A percentile compares a stretch with the other conserved stretches of the same genome.
These are phyloP conservation scores for Neofusicoccum parvum DNA, from an alignment of 2,329 filamentous ascomycete genomes.

Conservation along the genomic window DNA sequence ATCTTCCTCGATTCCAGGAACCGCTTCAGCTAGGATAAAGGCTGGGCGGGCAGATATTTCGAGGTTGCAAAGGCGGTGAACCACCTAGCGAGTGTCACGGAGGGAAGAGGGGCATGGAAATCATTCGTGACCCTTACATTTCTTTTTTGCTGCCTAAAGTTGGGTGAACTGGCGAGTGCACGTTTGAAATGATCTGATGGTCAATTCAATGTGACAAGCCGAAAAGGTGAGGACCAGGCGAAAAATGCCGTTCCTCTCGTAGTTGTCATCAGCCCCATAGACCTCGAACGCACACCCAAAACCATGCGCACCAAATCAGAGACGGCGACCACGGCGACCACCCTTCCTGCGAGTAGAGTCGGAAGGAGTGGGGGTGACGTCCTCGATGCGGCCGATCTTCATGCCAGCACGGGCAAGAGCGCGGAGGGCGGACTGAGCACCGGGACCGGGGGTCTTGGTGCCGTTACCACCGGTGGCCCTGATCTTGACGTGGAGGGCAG, in stretches of 20 bases:
- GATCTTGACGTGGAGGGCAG: conserved; percentile 99
- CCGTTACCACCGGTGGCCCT: conserved; percentile 99
- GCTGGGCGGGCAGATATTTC: conserved; percentile 59
- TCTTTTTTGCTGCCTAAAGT: conserved; percentile 17
- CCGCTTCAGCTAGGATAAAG: conserved; percentile 45
- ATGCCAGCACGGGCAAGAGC: conserved; percentile 98
- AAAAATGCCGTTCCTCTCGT: conserved; percentile 69
- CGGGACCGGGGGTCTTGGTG: conserved; percentile 99
- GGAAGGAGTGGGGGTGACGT: conserved; percentile 98
- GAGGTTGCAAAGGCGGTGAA: conserved; percentile 50
- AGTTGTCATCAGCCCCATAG: conserved; percentile 51
- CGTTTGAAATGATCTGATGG: conserved; percentile 18
- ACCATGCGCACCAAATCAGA: conserved; percentile 69
- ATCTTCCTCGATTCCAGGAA: conserved; percentile 21
- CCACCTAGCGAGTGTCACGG: not conserved
- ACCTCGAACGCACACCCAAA: conserved; percentile 44
- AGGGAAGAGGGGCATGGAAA: not conserved
- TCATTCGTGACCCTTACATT: conserved; percentile 20
- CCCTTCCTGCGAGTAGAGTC: conserved; percentile 99
- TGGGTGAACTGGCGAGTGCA: conserved; percentile 21
- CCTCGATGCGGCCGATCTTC: conserved; percentile 99
- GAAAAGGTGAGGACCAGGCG: conserved; percentile 65
- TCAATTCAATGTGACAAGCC: conserved; percentile 49
- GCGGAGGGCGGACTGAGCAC: conserved; percentile 98
- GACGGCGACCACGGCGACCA: conserved; percentile 99